A percentile compares a stretch with the other conserved stretches of the same genome.
These are phyloP conservation scores for Senecio squalidus DNA, from an alignment of 140 eudicot species.

Conservation along the genomic window DNA sequence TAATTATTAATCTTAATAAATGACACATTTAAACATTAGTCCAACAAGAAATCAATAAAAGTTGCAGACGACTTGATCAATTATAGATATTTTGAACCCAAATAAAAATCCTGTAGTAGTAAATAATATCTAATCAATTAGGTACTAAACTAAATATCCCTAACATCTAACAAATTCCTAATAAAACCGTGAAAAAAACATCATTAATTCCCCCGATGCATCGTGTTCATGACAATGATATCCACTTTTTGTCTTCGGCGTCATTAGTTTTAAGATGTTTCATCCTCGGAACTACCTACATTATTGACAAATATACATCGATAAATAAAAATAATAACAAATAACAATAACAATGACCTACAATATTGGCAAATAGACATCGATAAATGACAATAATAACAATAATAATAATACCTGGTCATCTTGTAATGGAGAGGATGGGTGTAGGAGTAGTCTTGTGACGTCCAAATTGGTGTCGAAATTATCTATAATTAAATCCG, in stretches of 20 bases:
- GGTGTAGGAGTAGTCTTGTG: conserved; percentile 10
- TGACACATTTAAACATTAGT: too few relatives aligned
- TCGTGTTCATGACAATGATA: neutral
- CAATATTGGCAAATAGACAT: neutral
- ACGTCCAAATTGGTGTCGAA: neutral
- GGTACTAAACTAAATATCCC: too few relatives aligned
- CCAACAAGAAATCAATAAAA: too few relatives aligned
- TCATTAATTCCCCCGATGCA: too few relatives aligned
- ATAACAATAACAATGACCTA: neutral
- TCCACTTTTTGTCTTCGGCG: neutral
- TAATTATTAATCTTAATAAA: too few relatives aligned
- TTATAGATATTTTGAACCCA: too few relatives aligned
- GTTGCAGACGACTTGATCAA: too few relatives aligned
- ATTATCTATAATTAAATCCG: conserved; percentile 4
- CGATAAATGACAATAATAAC: neutral
- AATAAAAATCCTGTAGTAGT: too few relatives aligned
- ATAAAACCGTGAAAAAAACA: too few relatives aligned
- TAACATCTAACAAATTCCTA: too few relatives aligned
- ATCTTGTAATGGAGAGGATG: neutral
- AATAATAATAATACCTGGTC: conserved; percentile 15
- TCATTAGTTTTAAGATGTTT: neutral
- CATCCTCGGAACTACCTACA: conserved; percentile 26
- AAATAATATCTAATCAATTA: too few relatives aligned
- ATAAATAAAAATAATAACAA: neutral
- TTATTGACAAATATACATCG: neutral